Evolutionary conservation across 2,329 filamentous ascomycete species (phyloP), one percentile per base, ranked within the genome.

Genomic region (Trichothecium sympodiale): DNA sequence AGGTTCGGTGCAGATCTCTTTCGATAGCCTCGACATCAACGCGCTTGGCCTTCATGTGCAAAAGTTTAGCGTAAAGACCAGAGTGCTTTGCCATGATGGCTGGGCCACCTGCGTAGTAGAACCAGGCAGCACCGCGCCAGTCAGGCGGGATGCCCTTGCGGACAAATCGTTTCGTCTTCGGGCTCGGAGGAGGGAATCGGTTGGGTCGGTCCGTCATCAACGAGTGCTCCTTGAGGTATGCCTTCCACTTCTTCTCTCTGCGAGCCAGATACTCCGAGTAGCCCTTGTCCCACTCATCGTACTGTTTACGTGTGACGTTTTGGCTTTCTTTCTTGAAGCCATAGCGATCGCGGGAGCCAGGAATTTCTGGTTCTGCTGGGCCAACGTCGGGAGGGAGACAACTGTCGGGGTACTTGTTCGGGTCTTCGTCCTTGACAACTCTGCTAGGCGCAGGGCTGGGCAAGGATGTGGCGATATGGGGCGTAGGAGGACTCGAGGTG

Each of bases 61-160:
- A 64, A 28, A 93, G 63, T 35, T 77, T 69, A 35, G 77, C 71
- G 53, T 95, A 96, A 13, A 89, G 63, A 1, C 84, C 84, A 5
- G 77, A 71, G 47, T 93, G 74, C 50, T 84, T 80, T 35, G 77
- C 73, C 40, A 94, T 57, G 44, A 86, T 81, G 31, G 79, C 77
- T 17, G 86, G 86, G 2, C 89, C 89, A 15, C 86, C 86, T 9
- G 87, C 86, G 54, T 95, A 96, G 62, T 83, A 95, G 57, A 94
- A 96, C 89, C 89, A 96, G 31, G 89, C 89, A 5, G 84, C 82
- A n/a, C 89, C 89, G 50, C 89, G 77, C 77, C 87, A 94, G 45
- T 94, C 86, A 0, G 88, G 85, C 3, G 89, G 89, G 34, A 95
- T 89, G 13, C 89, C 89, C 57, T 95, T 96, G 35, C 88, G 78